A percentile compares a stretch with the other conserved stretches of the same genome.
These are phyloP conservation scores for Zopfia rhizophila DNA, from an alignment of 2,329 filamentous ascomycete species.

Conservation along the genomic window DNA sequence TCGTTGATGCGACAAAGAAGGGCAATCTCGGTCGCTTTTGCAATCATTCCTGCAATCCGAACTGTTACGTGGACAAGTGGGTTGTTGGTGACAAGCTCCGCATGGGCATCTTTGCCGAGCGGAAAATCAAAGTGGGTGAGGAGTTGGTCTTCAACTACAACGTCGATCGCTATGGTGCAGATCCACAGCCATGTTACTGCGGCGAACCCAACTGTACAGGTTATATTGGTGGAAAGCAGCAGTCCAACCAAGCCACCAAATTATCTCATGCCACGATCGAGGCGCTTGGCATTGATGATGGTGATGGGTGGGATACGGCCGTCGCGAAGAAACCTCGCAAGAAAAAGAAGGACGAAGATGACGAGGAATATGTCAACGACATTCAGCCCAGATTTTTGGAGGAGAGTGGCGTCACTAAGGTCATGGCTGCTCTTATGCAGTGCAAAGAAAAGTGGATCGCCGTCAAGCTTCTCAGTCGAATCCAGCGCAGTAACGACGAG, in stretches of 20 bases:
- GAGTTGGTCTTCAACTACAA: constrained; percentile 99
- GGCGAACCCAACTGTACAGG: constrained; percentile 94
- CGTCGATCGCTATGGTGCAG: constrained; percentile 95
- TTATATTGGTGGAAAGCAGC: constrained; percentile 96
- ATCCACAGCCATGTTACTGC: constrained; percentile 97
- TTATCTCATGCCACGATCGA: constrained; percentile 89
- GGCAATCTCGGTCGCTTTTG: constrained; percentile 97
- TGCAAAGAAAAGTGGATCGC: constrained; percentile 99
- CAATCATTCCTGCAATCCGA: constrained; percentile 98
- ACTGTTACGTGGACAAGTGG: constrained; percentile 99
- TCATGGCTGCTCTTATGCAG: constrained; percentile 96
- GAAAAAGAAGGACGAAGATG: constrained; percentile 91
- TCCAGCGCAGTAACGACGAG: constrained; percentile 87
- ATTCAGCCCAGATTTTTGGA: constrained; percentile 81
- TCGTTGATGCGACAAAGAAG: constrained; percentile 96
- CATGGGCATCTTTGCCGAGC: constrained; percentile 97
- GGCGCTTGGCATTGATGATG: constrained; percentile 93
- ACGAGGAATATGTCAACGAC: constrained; percentile 95
- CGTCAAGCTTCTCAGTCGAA: constrained; percentile 89
- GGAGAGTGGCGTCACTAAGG: constrained; percentile 86
- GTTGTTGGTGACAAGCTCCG: constrained; percentile 96
- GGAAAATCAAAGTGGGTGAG: constrained; percentile 85
- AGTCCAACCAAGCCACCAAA: constrained; percentile 95
- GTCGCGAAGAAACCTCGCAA: constrained; percentile 90
- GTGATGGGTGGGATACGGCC: constrained; percentile 89